Evolutionary conservation across 2,329 filamentous ascomycete species (phyloP).

Genomic region (Fusarium liriodendri): DNA sequence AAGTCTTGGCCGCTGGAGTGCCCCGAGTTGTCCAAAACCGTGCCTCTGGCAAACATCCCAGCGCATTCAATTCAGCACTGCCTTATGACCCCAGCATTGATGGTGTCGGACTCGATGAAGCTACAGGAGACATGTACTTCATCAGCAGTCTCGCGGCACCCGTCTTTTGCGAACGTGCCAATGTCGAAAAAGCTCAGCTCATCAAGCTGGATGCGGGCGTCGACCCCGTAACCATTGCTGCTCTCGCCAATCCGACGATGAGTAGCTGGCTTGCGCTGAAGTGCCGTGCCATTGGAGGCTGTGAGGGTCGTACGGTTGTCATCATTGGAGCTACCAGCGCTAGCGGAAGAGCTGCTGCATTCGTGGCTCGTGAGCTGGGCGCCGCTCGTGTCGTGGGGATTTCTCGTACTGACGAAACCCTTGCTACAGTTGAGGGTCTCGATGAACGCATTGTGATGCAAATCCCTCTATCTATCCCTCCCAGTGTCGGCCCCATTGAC

Average conservation of each 20-base stretch:
- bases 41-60: not conserved
- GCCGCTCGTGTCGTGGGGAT: constrained; percentile 11
- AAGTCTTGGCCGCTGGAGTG: not conserved
- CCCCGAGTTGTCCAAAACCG: not conserved
- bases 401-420: constrained; percentile 3
- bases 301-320: constrained; percentile 8
- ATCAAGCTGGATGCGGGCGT: constrained; percentile 5
- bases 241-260: constrained; percentile 10
- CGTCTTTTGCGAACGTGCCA: constrained; percentile 12
- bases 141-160: constrained; percentile 2
- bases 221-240: constrained; percentile 15
- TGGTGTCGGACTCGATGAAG: constrained; percentile 15
- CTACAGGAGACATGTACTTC: constrained; percentile 18
- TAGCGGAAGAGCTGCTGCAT: constrained; percentile 10
- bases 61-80: not conserved
- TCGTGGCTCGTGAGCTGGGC: constrained; percentile 7
- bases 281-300: constrained; percentile 3
- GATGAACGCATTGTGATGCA: constrained; percentile 14
- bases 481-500: constrained; percentile 14
- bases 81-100: constrained; percentile 22
- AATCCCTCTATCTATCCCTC: not conserved
- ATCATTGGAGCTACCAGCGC: constrained; percentile 24
- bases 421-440: constrained; percentile 5
- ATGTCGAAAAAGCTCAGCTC: constrained; percentile 6
- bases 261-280: constrained; percentile 22